Base-by-base conservation (phyloP, 2,329 filamentous ascomycete species). In the Stagonosporopsis cucurbitacearum region DNA sequence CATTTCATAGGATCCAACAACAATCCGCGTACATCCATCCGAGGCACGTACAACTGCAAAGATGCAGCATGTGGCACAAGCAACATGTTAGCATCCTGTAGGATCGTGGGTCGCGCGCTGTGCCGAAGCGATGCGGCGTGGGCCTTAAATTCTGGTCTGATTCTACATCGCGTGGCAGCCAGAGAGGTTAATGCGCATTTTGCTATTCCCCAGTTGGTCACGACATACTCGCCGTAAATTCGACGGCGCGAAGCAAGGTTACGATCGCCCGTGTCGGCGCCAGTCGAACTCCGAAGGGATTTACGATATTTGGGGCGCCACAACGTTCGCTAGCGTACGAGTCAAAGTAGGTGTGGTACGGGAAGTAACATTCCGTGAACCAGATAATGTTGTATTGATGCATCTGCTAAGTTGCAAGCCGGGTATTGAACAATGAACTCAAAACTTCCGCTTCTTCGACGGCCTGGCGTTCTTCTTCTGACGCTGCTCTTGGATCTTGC, bases 391-490 rank as follows among this genome's bases (percentile, higher is more conserved):
- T 51, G 43, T 48, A 47, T 42, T 56, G 47, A 56, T 57, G 40
- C 54, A 44, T 53, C 23, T 49, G 49, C 54, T 57, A 57, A 33
- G 44, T 47, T 44, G 28, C 49, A 25, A 53, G 43, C 49, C 49
- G 54, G 54, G 54, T 57, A 57, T 57, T 53, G 54, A 52, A 57
- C 49, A 57, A 52, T 52, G 35, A 57, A 57, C 57, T 74, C 64
- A 76, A 56, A 69, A 60, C 57, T 78, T 80, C 62, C 73, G 79
- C 79, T 84, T 92, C 78, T 84, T 89, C 36, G 84, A 72, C 7
- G 92, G 92, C 68, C 94, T 82, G 8, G 91, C 93, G 76, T 96
- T 98, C 86, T 99, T 98, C 72, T 89, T 89, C 74, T 81, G 87
- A 73, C 85, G 86, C 78, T 84, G 85, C 80, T 96, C 89, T 81